phyloP scores from a whole-genome alignment of 2,329 filamentous ascomycete species.

The Cercospora sojina region DNA sequence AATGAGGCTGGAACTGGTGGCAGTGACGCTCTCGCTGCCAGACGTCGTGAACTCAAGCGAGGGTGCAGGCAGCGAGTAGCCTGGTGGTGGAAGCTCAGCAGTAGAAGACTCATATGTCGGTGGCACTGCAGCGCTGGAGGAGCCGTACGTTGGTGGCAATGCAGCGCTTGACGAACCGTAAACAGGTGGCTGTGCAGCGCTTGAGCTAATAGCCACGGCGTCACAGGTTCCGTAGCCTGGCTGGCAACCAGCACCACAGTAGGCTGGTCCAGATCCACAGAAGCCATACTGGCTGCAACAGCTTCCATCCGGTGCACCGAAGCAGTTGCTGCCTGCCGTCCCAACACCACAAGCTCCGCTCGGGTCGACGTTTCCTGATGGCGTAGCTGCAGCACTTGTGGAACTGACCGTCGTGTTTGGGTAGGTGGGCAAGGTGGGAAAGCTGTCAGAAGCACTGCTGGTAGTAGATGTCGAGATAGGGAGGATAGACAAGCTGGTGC shows the following conservation, averaged over 20 bases:
- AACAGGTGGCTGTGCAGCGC: background rate
- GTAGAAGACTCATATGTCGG: background rate
- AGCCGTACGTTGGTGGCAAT: background rate
- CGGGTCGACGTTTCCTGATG: constrained; percentile 11
- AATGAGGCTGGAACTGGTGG: constrained; percentile 2
- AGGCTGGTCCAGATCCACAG: constrained; percentile 19
- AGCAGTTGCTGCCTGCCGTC: constrained; percentile 11
- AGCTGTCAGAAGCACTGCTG: background rate
- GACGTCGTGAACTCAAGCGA: constrained; percentile 3
- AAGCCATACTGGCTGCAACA: constrained; percentile 21
- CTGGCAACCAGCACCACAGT: constrained; percentile 23
- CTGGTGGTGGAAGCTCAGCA: background rate
- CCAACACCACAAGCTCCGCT: constrained; percentile 5
- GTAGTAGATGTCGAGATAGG: background rate
- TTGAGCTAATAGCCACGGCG: background rate
- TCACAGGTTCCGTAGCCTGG: constrained; percentile 11
- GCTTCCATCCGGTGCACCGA: background rate
- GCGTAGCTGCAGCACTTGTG: constrained; percentile 12
- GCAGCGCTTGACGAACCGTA: background rate
- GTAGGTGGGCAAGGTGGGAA: background rate
- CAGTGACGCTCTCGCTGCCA: constrained; percentile 4
- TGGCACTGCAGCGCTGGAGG: background rate
- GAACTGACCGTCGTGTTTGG: background rate
- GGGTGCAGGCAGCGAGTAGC: background rate
- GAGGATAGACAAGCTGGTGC: background rate